Evolutionary conservation across 768 basidiomycete genomes (phyloP).

Genomic region (Tylopilus felleus): DNA sequence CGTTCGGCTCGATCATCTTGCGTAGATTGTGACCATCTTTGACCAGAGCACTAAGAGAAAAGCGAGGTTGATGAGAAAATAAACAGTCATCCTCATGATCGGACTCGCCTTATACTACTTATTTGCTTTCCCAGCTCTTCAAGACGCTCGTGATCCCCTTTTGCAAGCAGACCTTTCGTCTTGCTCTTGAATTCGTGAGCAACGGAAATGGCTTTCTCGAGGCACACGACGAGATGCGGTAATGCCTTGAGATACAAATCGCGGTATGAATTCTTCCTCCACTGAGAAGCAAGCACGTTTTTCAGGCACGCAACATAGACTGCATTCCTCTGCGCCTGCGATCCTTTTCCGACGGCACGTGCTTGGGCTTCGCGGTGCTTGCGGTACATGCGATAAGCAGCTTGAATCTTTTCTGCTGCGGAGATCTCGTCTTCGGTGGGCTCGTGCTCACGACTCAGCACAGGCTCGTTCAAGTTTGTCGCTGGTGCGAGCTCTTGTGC

Average conservation of each 20-base stretch:
- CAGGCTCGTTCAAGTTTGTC: too few species aligned
- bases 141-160: too few species aligned
- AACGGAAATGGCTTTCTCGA: constrained; percentile 21
- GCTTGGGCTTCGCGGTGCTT: too few species aligned
- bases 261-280: constrained; percentile 34
- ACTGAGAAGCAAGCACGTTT: constrained; percentile 24
- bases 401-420: too few species aligned
- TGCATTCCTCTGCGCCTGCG: constrained; percentile 18
- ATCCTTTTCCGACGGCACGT: constrained; percentile 15
- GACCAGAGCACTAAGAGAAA: constrained; percentile 22
- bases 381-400: too few species aligned
- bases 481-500: too few species aligned
- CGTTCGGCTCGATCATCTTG: too few species aligned
- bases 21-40: constrained; percentile 28
- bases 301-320: constrained; percentile 30
- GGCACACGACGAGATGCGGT: too few species aligned
- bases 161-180: constrained; percentile 34
- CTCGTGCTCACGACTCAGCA: too few species aligned
- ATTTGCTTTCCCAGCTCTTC: constrained; percentile 24
- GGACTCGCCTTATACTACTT: constrained; percentile 34
- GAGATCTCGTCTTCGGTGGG: too few species aligned
- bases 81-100: background rate
- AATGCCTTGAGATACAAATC: too few species aligned
- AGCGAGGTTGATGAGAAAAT: too few species aligned
- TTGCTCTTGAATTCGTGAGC: constrained; percentile 30